phyloP scores from a whole-genome alignment of 2,329 filamentous ascomycete species.

The Coccinonectria pachysandricola region DNA sequence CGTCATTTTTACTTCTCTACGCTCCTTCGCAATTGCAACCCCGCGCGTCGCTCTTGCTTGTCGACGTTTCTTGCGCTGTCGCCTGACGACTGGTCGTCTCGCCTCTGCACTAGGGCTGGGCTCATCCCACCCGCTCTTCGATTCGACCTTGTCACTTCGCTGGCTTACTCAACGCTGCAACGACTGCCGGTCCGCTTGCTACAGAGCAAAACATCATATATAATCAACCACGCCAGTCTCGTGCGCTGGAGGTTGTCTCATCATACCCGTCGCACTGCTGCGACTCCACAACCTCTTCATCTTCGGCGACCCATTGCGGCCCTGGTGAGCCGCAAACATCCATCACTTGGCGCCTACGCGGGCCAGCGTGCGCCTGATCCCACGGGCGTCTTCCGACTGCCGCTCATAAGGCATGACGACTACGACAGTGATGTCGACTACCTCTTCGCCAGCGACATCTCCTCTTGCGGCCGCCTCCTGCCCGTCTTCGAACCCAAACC shows the following conservation, averaged over 20 bases:
- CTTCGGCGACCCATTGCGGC: slow-evolving; percentile 12
- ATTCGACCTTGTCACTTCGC: slow-evolving; percentile 8
- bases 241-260: slow-evolving; percentile 8
- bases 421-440: slow-evolving; percentile 47
- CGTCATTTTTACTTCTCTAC: slow-evolving; percentile 18
- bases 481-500: slow-evolving; percentile 37
- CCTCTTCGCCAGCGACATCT: slow-evolving; percentile 44
- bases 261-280: slow-evolving; percentile 4
- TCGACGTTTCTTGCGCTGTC: slow-evolving; percentile 12
- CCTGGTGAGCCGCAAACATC: slow-evolving; percentile 10
- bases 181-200: slow-evolving; percentile 17
- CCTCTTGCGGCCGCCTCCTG: slow-evolving; percentile 37
- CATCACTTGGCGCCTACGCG: slow-evolving; percentile 18
- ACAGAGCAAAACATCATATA: slow-evolving; percentile 5
- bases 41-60: slow-evolving; percentile 5
- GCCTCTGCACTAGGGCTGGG: slow-evolving; percentile 21
- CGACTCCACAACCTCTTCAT: slow-evolving; percentile 7
- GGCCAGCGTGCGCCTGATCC: slow-evolving; percentile 21
- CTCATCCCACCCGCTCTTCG: slow-evolving; percentile 17
- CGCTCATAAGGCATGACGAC: slow-evolving; percentile 24
- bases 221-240: slow-evolving; percentile 6
- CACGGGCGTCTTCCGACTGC: slow-evolving; percentile 17
- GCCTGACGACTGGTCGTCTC: slow-evolving; percentile 22
- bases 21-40: slow-evolving; percentile 14
- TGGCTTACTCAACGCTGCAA: slow-evolving; percentile 15